Evolutionary conservation across 768 basidiomycete species (phyloP).

Genomic region (Cyclocybe aegerita): DNA sequence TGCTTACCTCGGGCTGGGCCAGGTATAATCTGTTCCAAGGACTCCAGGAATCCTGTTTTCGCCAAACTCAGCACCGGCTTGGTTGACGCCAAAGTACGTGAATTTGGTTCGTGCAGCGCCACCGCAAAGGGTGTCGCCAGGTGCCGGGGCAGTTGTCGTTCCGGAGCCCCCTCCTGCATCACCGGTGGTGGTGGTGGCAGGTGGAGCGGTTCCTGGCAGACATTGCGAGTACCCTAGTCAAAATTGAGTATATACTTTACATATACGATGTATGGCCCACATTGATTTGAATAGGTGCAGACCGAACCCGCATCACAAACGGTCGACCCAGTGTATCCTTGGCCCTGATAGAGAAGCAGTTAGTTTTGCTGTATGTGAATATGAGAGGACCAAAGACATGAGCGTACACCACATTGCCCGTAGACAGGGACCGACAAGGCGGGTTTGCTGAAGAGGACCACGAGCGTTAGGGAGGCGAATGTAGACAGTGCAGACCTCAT

Average conservation of each 20-base stretch:
- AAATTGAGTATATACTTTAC: neutral
- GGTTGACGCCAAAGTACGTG: constrained; percentile 62
- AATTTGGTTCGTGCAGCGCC: constrained; percentile 48
- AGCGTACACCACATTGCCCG: constrained; percentile 52
- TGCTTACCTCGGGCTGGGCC: constrained; percentile 41
- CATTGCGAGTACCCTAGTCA: constrained; percentile 49
- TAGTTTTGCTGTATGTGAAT: neutral
- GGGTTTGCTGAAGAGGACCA: constrained; percentile 26
- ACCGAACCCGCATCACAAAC: constrained; percentile 42
- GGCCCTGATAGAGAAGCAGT: constrained; percentile 26
- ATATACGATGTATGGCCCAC: constrained; percentile 24
- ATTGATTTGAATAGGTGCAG: constrained; percentile 42
- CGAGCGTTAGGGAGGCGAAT: constrained; percentile 30
- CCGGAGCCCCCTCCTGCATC: constrained; percentile 16
- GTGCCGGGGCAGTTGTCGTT: constrained; percentile 25
- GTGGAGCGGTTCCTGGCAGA: constrained; percentile 24
- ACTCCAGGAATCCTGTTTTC: constrained; percentile 44
- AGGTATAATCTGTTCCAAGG: constrained; percentile 46
- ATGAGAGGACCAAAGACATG: constrained; percentile 6
- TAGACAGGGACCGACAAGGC: constrained; percentile 39
- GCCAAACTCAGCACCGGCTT: constrained; percentile 65
- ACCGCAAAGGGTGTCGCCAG: constrained; percentile 33
- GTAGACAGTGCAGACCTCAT: constrained; percentile 30
- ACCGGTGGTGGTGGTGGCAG: constrained; percentile 23
- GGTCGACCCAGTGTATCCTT: constrained; percentile 41